phyloP scores from a whole-genome alignment of 345 rosid species.

The Conringia planisiliqua region DNA sequence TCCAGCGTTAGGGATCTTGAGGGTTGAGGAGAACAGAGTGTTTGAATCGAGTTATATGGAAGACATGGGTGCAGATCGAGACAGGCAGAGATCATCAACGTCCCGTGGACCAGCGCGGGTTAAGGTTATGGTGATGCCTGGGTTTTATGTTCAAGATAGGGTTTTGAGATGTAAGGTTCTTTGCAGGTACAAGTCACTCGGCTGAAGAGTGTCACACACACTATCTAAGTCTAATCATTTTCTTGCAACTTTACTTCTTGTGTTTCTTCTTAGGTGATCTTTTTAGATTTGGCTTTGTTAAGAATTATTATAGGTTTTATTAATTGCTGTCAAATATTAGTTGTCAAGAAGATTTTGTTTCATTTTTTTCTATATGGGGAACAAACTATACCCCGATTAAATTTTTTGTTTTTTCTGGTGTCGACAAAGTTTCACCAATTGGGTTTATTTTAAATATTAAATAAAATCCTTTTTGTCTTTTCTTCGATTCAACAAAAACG shows the following conservation, averaged over 20 bases:
- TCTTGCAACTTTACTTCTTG: not conserved
- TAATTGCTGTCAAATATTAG: not conserved
- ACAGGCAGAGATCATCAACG: slow-evolving; percentile 34
- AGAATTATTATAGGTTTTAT: not conserved
- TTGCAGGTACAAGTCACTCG: slow-evolving; percentile 63
- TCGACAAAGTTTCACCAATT: not conserved
- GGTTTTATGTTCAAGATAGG: slow-evolving; percentile 75
- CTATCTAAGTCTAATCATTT: slow-evolving; percentile 5
- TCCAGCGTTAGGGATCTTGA: slow-evolving; percentile 65
- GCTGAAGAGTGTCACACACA: slow-evolving; percentile 22
- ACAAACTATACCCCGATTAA: not conserved
- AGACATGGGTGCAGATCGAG: slow-evolving; percentile 68
- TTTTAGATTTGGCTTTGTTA: not conserved
- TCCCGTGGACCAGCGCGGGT: slow-evolving; percentile 46
- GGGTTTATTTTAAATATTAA: not conserved
- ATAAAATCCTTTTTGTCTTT: not conserved
- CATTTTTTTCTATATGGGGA: not conserved
- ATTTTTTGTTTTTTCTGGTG: not conserved
- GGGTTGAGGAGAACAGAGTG: slow-evolving; percentile 74
- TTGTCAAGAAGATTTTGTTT: not conserved
- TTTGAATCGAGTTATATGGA: slow-evolving; percentile 85
- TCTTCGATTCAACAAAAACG: too few species aligned
- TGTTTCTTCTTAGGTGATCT: not conserved
- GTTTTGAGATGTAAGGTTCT: slow-evolving; percentile 91
- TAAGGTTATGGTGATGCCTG: slow-evolving; percentile 94